Base-by-base conservation (phyloP, 2,329 filamentous ascomycete genomes). In the Dactylellina cionopaga region DNA sequence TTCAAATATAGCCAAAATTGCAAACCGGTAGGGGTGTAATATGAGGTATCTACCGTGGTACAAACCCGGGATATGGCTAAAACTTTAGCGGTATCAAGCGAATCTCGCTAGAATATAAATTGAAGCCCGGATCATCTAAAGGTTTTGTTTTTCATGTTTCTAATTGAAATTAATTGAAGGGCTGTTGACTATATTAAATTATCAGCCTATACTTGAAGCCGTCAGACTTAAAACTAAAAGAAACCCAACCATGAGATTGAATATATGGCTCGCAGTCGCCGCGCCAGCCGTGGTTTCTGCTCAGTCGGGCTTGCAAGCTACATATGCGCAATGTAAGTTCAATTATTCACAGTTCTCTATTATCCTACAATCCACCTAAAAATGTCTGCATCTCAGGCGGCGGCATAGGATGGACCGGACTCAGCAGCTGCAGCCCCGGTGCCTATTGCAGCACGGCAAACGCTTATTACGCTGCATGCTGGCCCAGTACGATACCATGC, bases 361-460 rank as follows among this genome's bases (percentile, higher is more conserved):
- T 27, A 22, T 10, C n/a, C 10, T 22, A 10, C 7, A n/a, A 11
- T n/a, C 9, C n/a, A 24, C 11, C n/a, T 15, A 7, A 25, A 22
- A 37, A 22, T 22, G 1, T 1, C 19, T 31, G 10, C 6, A 56
- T 9, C 19, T 51, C 37, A 79, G 77, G 83, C 75, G 83, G 83
- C 75, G 83, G 83, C 11, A 62, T 66, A 24, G 70, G 74, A 56
- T 72, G 59, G 37, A 55, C 49, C 62, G 74, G 75, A 1, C 41
- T 54, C 7, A 77, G 70, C 13, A 52, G 43, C 27, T 77, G 75
- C 55, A 62, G 49, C 27, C 25, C 74, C n/a, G 66, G 63, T 11
- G 65, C 49, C 17, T 24, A 46, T 27, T 77, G 76, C 54, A 52
- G 43, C 9, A 59, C 68, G n/a, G 24, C 27, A 27, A 76, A 75